Base-by-base conservation (phyloP, 805 yeast genomes). In the Candida oleophila region DNA sequence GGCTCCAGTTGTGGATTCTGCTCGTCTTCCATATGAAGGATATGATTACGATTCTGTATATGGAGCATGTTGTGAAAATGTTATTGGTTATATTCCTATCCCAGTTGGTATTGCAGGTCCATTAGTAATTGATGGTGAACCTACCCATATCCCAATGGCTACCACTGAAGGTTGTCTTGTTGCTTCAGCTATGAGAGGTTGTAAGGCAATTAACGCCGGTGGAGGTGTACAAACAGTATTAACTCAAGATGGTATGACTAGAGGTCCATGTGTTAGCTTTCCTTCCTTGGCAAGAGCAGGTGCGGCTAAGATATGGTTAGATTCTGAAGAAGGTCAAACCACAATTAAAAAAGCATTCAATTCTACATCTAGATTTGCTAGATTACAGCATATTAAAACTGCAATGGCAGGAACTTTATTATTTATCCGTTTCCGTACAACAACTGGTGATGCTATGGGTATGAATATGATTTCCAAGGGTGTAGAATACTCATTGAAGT, bases 361-460 rank as follows among this genome's bases (percentile, higher is more conserved):
- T 69, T 89, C 97, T 4, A 94, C 99, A 16, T 91, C 98, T 15
- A 81, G 99, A 70, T 94, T 94, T 71, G 99, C 99, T 15, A 83
- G 97, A 61, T 79, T 94, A 60, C 96, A 88, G 67, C 87, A 87
- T 56, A 75, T 92, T 54, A 87, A 89, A 66, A 89, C 97, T 15
- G 96, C 98, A 2, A 74, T 92, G 66, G 99, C 99, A 15, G 99
- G 99, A 25, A 86, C 86, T 42, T 75, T 87, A 56, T 75, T 94
- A 57, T 94, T 81, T 60, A 85, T 94, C 57, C 83, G 99, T 61
- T 94, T 94, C 76, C 83, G 91, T 65, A 95, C 99, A n/a, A 90
- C 96, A 35, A 94, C 99, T 16, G 99, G 99, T 68, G 99, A 94
- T 74, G 99, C 99, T 16, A 94, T 94, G 99, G 99, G 99, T 54